Evolutionary conservation across 2,329 filamentous ascomycete genomes (phyloP).

Genomic region (Balansia obtecta): DNA sequence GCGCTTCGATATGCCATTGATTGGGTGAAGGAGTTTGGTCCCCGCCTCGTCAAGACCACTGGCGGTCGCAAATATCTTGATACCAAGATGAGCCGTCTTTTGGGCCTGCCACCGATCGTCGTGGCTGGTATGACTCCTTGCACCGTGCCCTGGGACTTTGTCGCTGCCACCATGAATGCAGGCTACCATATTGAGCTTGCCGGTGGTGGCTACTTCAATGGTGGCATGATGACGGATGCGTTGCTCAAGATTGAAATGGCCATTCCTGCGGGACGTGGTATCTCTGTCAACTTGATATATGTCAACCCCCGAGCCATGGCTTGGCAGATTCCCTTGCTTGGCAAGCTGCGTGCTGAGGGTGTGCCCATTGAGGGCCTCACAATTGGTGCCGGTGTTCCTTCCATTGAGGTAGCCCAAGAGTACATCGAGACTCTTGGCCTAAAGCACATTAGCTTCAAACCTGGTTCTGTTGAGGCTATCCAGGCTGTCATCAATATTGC

Average conservation of each 20-base stretch:
- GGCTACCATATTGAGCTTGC: slow-evolving; percentile 90
- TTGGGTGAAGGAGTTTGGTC: slow-evolving; percentile 96
- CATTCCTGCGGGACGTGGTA: slow-evolving; percentile 76
- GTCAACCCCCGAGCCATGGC: slow-evolving; percentile 80
- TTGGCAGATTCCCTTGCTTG: slow-evolving; percentile 83
- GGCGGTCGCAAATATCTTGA: slow-evolving; percentile 85
- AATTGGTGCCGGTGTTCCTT: slow-evolving; percentile 87
- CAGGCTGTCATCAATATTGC: slow-evolving; percentile 86
- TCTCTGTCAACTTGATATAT: slow-evolving; percentile 83
- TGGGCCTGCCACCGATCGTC: slow-evolving; percentile 77
- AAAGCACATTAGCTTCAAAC: slow-evolving; percentile 92
- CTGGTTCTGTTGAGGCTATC: slow-evolving; percentile 77
- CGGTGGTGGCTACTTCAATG: slow-evolving; percentile 80
- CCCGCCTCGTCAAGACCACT: slow-evolving; percentile 82
- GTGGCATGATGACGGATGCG: slow-evolving; percentile 70
- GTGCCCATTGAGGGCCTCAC: slow-evolving; percentile 86
- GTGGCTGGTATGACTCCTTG: slow-evolving; percentile 90
- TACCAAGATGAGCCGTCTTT: slow-evolving; percentile 84
- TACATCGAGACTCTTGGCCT: slow-evolving; percentile 88
- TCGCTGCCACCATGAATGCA: slow-evolving; percentile 84
- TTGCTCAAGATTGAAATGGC: slow-evolving; percentile 73
- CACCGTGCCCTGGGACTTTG: slow-evolving; percentile 84
- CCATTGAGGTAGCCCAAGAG: slow-evolving; percentile 82
- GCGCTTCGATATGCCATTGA: slow-evolving; percentile 91
- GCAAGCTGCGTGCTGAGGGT: slow-evolving; percentile 68